These are phyloP conservation scores for Fraxinus platypoda DNA, from an alignment of 305 asterid genomes.

Conservation along the genomic window DNA sequence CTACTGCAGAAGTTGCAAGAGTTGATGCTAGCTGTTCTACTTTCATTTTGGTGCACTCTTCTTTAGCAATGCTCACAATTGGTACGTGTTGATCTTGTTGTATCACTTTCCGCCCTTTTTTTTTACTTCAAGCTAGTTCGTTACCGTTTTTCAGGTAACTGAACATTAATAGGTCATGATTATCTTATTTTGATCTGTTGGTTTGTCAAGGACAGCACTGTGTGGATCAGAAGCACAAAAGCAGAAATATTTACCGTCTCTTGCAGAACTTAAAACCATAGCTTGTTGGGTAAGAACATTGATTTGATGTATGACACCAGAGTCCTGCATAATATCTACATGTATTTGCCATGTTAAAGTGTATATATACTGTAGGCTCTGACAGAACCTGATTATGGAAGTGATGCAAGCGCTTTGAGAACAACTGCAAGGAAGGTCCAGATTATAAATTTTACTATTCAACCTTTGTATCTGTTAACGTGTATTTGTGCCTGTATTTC, in stretches of 20 bases:
- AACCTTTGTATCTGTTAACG: background rate
- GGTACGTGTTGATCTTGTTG: slow-evolving; percentile 41
- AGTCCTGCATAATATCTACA: background rate
- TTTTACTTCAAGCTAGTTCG: background rate
- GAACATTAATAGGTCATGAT: slow-evolving; percentile 2
- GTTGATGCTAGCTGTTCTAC: slow-evolving; percentile 97
- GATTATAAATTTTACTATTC: slow-evolving; percentile 21
- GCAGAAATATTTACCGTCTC: slow-evolving; percentile 81
- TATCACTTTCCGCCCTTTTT: background rate
- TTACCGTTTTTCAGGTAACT: background rate
- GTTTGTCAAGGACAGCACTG: slow-evolving; percentile 52
- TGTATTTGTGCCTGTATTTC: background rate
- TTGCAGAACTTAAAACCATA: slow-evolving; percentile 65
- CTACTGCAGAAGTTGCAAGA: slow-evolving; percentile 76
- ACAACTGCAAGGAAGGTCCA: slow-evolving; percentile 87
- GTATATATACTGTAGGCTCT: slow-evolving; percentile 49
- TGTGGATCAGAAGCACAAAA: slow-evolving; percentile 93
- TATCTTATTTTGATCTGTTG: slow-evolving; percentile 18
- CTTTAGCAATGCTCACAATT: slow-evolving; percentile 89
- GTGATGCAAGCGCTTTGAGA: slow-evolving; percentile 87
- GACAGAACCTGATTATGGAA: slow-evolving; percentile 95
- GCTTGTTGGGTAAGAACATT: slow-evolving; percentile 81
- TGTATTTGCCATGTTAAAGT: slow-evolving; percentile 12
- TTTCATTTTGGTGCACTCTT: slow-evolving; percentile 86
- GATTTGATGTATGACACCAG: slow-evolving; percentile 4